Evolutionary conservation across 305 asterid genomes (phyloP), one percentile per base, ranked within the genome.

Genomic region (Fraxinus angustifolia): DNA sequence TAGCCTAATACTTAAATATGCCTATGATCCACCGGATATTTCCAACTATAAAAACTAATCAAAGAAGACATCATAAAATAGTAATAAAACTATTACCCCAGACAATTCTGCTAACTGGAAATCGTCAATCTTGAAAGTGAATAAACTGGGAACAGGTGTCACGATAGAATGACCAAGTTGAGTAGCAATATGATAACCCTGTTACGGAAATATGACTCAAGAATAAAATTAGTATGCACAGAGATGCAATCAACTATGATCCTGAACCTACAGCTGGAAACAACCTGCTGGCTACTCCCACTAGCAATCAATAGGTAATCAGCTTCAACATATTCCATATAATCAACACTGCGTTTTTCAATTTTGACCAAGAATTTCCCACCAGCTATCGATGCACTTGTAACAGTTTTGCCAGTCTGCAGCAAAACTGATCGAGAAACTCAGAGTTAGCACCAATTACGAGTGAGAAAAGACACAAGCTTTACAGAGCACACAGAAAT

Each of bases 271-370:
- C 81, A 42, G 50, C 67, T n/a, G 79, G 30, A 79, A 53, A 76
- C 76, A 83, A 93, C 99, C 99, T 90, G 98, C 87, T 85, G 92
- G 76, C 97, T 92, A 82, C 99, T 91, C 83, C 99, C 99, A 88
- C 92, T 91, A 67, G 99, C 94, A 87, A 95, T 88, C 84, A 95
- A 79, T 34, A 95, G 78, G 85, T 90, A 95, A 87, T 90, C 91
- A 62, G 97, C 94, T 84, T 90, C 92, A 68, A 93, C 77, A 76
- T 85, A 76, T 70, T 95, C 94, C 56, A 90, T 86, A 81, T 83
- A 85, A 84, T 87, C 93, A 70, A 87, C 78, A 19, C 91, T 85
- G 76, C 92, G 97, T 85, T 90, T 90, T 87, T 92, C 97, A 60
- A 92, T 86, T 89, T 91, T 91, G 86, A 95, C 73, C 21, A 86